phyloP scores from a whole-genome alignment of 805 yeast species.

The Zygosaccharomyces bisporus region DNA sequence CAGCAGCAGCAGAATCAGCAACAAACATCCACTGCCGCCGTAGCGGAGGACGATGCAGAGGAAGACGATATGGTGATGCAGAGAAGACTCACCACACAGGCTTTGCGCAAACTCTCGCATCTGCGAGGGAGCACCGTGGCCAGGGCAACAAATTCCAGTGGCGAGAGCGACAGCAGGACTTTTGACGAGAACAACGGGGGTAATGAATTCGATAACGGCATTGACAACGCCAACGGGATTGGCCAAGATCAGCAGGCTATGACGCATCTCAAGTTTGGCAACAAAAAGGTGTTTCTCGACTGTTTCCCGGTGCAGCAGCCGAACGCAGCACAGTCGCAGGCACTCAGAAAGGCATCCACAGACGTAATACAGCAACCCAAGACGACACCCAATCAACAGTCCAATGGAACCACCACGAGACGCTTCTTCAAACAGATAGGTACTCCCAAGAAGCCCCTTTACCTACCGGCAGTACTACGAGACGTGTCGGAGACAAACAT shows the following conservation, averaged over 20 bases:
- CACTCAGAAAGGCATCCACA: slow-evolving; percentile 17
- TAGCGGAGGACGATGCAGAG: slow-evolving; percentile 23
- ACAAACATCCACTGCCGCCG: slow-evolving; percentile 2
- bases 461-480: slow-evolving; percentile 84
- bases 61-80: slow-evolving; percentile 33
- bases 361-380: slow-evolving; percentile 21
- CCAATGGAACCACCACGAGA: slow-evolving; percentile 9
- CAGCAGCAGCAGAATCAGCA: neutral
- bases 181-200: slow-evolving; percentile 1
- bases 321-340: slow-evolving; percentile 4
- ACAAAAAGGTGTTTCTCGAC: slow-evolving; percentile 31
- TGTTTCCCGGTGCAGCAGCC: slow-evolving; percentile 19
- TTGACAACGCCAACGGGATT: neutral
- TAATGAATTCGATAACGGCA: neutral
- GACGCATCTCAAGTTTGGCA: slow-evolving; percentile 30
- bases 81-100: slow-evolving; percentile 39
- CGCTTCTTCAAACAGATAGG: slow-evolving; percentile 58
- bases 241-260: slow-evolving; percentile 15
- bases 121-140: slow-evolving; percentile 19
- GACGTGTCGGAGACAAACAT: slow-evolving; percentile 44
- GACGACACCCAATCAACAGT: neutral
- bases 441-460: slow-evolving; percentile 81
- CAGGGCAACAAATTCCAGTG: slow-evolving; percentile 1
- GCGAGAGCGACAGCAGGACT: slow-evolving; percentile 4
- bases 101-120: slow-evolving; percentile 37